These are phyloP conservation scores for Pseudocercospora ulei DNA, from an alignment of 2,329 filamentous ascomycete species.

Conservation along the genomic window DNA sequence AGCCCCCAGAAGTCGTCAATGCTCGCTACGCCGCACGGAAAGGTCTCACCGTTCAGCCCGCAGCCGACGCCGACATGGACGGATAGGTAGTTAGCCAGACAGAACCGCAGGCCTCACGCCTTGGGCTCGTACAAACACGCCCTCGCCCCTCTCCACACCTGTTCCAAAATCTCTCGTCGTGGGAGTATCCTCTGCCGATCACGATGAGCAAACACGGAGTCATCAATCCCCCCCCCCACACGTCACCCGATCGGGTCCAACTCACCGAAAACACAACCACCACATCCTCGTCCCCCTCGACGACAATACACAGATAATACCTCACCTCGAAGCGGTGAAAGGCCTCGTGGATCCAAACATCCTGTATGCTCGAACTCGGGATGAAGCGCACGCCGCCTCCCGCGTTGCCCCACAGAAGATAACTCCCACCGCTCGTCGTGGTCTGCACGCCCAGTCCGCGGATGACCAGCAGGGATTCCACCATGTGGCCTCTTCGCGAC, in stretches of 20 bases:
- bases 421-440: conserved; percentile 53
- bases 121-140: conserved; percentile 69
- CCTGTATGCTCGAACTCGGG: conserved; percentile 81
- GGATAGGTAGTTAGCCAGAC: conserved; percentile 15
- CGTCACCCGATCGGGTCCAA: conserved; percentile 15
- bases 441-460: conserved; percentile 87
- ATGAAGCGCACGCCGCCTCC: conserved; percentile 58
- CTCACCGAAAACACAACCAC: conserved; percentile 86
- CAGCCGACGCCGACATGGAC: conserved; percentile 14
- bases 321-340: conserved; percentile 84
- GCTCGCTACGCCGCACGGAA: conserved; percentile 48
- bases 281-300: conserved; percentile 76
- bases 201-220: conserved; percentile 4
- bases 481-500: conserved; percentile 37
- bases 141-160: conserved; percentile 78
- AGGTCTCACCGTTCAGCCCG: conserved; percentile 32
- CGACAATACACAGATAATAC: conserved; percentile 81
- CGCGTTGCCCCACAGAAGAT: conserved; percentile 53
- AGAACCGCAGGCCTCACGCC: conserved; percentile 31
- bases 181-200: conserved; percentile 55
- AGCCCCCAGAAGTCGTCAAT: conserved; percentile 54
- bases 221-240: conserved; percentile 8
- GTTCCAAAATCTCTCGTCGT: conserved; percentile 62
- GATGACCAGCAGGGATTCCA: conserved; percentile 81
- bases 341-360: conserved; percentile 90